These are phyloP conservation scores for Nepenthes alata DNA, from an alignment of 179 eudicot species.

Conservation along the genomic window DNA sequence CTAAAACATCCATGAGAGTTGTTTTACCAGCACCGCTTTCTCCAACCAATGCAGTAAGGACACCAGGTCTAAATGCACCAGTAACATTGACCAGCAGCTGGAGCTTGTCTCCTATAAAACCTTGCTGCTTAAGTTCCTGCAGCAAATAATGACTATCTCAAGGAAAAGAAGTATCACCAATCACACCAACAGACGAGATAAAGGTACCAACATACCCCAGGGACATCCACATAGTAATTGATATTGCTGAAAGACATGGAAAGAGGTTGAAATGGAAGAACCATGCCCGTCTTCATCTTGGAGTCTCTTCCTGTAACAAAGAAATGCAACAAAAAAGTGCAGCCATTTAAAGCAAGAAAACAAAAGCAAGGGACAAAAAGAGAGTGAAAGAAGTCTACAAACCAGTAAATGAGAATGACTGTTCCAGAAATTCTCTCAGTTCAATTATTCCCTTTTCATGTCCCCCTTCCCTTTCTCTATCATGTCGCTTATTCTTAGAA, in stretches of 20 bases:
- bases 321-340: not conserved
- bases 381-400: slow-evolving; percentile 6
- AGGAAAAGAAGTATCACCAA: not conserved
- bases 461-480: slow-evolving; percentile 18
- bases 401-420: slow-evolving; percentile 76
- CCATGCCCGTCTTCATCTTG: slow-evolving; percentile 54
- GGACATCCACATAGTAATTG: slow-evolving; percentile 67
- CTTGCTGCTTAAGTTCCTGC: slow-evolving; percentile 73
- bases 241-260: slow-evolving; percentile 73
- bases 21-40: slow-evolving; percentile 14
- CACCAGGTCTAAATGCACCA: slow-evolving; percentile 11
- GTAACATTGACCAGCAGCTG: slow-evolving; percentile 56
- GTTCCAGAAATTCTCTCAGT: slow-evolving; percentile 50
- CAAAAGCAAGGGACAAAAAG: not conserved
- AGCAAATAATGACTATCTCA: slow-evolving; percentile 8
- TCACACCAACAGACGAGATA: slow-evolving; percentile 4
- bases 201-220: slow-evolving; percentile 37
- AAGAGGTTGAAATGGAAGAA: slow-evolving; percentile 86
- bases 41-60: slow-evolving; percentile 11
- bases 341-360: not conserved
- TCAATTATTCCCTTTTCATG: slow-evolving; percentile 25
- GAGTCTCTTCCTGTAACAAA: slow-evolving; percentile 36
- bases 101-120: slow-evolving; percentile 38
- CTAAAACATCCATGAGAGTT: slow-evolving; percentile 10
- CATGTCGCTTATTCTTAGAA: slow-evolving; percentile 20